These are phyloP conservation scores for Sequoiadendron giganteum DNA, from an alignment of 75 land plant species.

Conservation along the genomic window DNA sequence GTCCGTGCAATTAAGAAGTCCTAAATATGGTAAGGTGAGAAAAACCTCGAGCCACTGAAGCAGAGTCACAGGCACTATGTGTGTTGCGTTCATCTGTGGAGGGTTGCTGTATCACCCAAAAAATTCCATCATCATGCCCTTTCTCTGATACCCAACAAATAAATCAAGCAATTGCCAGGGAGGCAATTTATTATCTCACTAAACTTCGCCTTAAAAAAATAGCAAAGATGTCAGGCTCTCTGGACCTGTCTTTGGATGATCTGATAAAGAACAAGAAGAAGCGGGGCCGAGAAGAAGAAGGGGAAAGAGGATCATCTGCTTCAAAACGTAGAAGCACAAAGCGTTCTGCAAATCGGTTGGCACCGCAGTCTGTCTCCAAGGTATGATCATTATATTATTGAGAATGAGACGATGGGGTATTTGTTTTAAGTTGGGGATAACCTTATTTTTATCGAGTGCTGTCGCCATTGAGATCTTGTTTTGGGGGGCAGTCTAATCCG, in stretches of 20 bases:
- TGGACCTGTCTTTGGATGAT: conserved; percentile 48
- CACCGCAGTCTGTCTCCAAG: conserved; percentile 54
- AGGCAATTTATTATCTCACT: neutral
- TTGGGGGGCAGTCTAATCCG: conserved; percentile 11
- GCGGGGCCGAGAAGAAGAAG: conserved; percentile 23
- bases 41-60: neutral
- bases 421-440: neutral
- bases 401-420: neutral
- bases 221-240: conserved; percentile 14
- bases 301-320: conserved; percentile 27
- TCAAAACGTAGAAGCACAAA: conserved; percentile 62
- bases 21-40: neutral
- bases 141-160: neutral
- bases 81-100: neutral
- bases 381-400: conserved; percentile 18
- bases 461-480: conserved; percentile 5
- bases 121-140: neutral
- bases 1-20: neutral
- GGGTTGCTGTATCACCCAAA: neutral
- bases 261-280: conserved; percentile 46
- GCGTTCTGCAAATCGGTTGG: conserved; percentile 44
- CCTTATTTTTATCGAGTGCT: neutral
- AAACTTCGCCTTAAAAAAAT: neutral
- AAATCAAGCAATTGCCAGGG: neutral
- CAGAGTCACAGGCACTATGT: neutral